These are phyloP conservation scores for Murraya paniculata DNA, from an alignment of 345 rosid genomes.

Conservation along the genomic window DNA sequence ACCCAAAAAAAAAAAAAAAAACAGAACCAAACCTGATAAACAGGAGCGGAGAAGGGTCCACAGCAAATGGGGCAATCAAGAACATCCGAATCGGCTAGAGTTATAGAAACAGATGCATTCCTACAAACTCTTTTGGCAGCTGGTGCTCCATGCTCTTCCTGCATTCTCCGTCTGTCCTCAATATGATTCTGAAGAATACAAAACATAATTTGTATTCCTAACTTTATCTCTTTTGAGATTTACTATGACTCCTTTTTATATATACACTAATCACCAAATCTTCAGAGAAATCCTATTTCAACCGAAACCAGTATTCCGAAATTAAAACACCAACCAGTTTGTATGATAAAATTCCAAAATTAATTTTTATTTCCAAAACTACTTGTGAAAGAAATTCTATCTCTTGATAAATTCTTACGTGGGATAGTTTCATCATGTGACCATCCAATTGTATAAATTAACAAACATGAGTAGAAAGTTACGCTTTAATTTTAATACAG, in stretches of 20 bases:
- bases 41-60: constrained; percentile 41
- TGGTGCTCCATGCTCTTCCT: not conserved
- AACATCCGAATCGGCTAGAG: constrained; percentile 46
- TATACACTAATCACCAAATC: not conserved
- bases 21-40: constrained; percentile 48
- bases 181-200: too few relatives aligned
- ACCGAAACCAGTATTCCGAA: not conserved
- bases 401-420: too few relatives aligned
- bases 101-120: constrained; percentile 23
- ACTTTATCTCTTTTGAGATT: not conserved
- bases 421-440: too few relatives aligned
- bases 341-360: too few relatives aligned
- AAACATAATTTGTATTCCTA: not conserved
- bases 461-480: too few relatives aligned
- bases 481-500: too few relatives aligned
- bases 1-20: not conserved
- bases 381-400: too few relatives aligned
- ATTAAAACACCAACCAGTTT: too few relatives aligned
- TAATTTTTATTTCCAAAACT: too few relatives aligned
- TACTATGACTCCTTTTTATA: too few relatives aligned
- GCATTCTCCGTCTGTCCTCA: not conserved
- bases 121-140: not conserved
- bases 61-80: constrained; percentile 51
- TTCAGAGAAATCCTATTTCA: not conserved
- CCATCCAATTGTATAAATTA: too few relatives aligned